Conservation (phyloP, 2,329 filamentous ascomycete genomes). For the Coleophoma eucalyptorum region DNA sequence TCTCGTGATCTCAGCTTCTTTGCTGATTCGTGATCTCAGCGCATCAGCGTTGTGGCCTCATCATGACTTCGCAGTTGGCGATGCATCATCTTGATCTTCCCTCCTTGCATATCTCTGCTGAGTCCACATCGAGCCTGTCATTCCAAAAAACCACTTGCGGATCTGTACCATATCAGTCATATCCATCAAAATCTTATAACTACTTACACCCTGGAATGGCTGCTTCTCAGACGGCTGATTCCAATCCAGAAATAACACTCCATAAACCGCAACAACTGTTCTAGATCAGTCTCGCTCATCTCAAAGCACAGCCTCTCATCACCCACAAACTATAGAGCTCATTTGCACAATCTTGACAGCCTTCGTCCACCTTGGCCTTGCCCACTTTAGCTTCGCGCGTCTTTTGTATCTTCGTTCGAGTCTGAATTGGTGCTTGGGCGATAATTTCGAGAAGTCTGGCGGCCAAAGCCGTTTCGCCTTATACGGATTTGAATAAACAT, state of each 20-base stretch:
- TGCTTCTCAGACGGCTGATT: constrained; percentile 30
- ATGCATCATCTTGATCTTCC: constrained; percentile 12
- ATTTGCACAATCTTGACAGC: constrained; percentile 59
- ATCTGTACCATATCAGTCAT: constrained; percentile 27
- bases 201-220: constrained; percentile 47
- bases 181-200: not conserved
- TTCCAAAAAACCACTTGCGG: constrained; percentile 34
- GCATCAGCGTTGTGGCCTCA: not conserved
- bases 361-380: constrained; percentile 62
- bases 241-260: constrained; percentile 61
- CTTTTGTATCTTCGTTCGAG: constrained; percentile 78
- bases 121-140: constrained; percentile 29
- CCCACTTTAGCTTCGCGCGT: constrained; percentile 57
- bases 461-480: constrained; percentile 73
- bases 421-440: constrained; percentile 68
- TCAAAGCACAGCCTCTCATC: not conserved
- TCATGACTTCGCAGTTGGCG: constrained; percentile 11
- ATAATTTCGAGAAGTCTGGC: constrained; percentile 68
- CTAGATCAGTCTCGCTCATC: constrained; percentile 7
- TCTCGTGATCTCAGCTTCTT: too few relatives aligned
- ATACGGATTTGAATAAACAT: constrained; percentile 50
- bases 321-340: constrained; percentile 24
- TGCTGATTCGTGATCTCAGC: too few relatives aligned
- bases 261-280: constrained; percentile 50
- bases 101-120: constrained; percentile 19